These are phyloP conservation scores for Aspergillus avenaceus DNA, from an alignment of 495 filamentous ascomycete species.

Conservation along the genomic window DNA sequence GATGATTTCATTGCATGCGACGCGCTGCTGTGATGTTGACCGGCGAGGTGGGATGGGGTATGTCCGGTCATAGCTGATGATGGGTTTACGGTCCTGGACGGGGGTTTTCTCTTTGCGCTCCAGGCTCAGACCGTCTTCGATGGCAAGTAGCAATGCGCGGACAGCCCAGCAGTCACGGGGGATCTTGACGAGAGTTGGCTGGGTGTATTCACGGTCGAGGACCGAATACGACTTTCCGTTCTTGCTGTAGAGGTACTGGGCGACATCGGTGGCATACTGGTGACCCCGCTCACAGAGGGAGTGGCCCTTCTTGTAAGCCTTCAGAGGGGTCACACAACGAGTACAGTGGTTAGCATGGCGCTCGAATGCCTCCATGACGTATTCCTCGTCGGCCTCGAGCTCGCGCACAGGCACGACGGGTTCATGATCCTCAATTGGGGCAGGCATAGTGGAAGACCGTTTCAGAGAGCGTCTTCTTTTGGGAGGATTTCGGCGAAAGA, in stretches of 20 bases:
- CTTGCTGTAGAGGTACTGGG: conserved; percentile 45
- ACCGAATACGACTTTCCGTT: conserved; percentile 44
- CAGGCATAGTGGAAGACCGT: conserved; percentile 34
- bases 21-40: conserved; percentile 12
- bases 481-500: conserved; percentile 15
- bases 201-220: conserved; percentile 41
- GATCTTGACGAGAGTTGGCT: conserved; percentile 45
- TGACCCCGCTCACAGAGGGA: conserved; percentile 48
- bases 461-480: conserved; percentile 13
- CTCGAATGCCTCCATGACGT: conserved; percentile 35
- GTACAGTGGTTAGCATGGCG: conserved; percentile 40
- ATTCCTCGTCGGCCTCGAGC: conserved; percentile 40
- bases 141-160: conserved; percentile 42
- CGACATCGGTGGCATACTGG: conserved; percentile 41
- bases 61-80: conserved; percentile 40
- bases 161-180: conserved; percentile 34
- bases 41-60: conserved; percentile 35
- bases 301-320: conserved; percentile 27
- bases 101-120: conserved; percentile 17
- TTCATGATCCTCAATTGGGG: conserved; percentile 16
- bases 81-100: conserved; percentile 15
- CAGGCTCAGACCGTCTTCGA: conserved; percentile 44
- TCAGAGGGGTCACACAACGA: conserved; percentile 35
- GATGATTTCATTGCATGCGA: conserved; percentile 30
- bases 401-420: conserved; percentile 36